phyloP scores from a whole-genome alignment of 257 asterid genomes.

The Plantago ovata region DNA sequence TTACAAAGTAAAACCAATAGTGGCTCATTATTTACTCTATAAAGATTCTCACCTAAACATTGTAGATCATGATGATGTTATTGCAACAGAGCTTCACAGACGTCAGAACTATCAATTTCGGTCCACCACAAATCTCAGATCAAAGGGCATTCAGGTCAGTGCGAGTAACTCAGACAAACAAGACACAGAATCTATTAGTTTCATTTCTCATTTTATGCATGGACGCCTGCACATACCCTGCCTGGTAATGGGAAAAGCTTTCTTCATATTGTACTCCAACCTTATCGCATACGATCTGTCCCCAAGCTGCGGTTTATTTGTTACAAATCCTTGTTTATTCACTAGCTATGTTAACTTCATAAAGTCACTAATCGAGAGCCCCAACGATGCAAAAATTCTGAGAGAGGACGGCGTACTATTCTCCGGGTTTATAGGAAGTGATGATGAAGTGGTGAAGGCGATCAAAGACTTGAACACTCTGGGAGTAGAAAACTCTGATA shows the following conservation, averaged over 20 bases:
- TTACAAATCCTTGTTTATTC: too few species aligned
- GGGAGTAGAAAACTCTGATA: not conserved
- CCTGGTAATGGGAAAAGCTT: not conserved
- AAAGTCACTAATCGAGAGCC: constrained; percentile 18
- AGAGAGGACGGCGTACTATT: constrained; percentile 21
- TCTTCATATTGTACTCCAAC: constrained; percentile 8
- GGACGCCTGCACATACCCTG: not conserved
- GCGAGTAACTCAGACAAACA: not conserved
- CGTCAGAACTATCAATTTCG: not conserved
- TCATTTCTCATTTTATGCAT: not conserved
- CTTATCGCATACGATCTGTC: constrained; percentile 29
- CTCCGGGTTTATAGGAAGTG: constrained; percentile 18
- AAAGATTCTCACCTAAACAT: too few species aligned
- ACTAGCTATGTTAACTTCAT: constrained; percentile 28
- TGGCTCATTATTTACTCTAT: too few species aligned
- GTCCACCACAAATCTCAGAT: not conserved
- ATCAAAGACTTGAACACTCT: constrained; percentile 2
- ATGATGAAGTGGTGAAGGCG: constrained; percentile 24
- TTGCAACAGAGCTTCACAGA: not conserved
- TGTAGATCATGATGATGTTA: too few species aligned
- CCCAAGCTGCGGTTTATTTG: not conserved
- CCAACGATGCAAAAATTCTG: constrained; percentile 27
- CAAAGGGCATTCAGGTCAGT: not conserved
- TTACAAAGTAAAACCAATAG: too few species aligned
- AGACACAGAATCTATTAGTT: too few species aligned